Evolutionary conservation across 805 yeast species (phyloP), one percentile per base, ranked within the genome.

Genomic region (Wickerhamiella kazuoi): DNA sequence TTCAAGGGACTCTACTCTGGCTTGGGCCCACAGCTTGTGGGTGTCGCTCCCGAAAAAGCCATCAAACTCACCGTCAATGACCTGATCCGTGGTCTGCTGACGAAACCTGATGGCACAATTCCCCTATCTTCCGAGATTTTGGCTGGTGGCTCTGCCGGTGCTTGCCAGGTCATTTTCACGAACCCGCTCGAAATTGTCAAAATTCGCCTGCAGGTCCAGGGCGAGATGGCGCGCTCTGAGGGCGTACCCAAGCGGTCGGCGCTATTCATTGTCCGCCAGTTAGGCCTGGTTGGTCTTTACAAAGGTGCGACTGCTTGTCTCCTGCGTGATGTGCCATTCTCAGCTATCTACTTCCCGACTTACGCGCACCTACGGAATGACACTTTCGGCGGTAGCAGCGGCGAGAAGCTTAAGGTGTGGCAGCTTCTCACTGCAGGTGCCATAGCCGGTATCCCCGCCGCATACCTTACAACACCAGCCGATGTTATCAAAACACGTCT

Each of bases 31-130:
- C 97, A 90, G 61, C 65, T 87, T 52, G 74, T 90, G 36, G 98
- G 98, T 48, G 97, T 87, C 38, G 97, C 97, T 0, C 98, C 98
- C 2, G 98, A 87, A 59, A 87, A 87, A 65, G 97, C 97, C 34
- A 87, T 87, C 53, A 87, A 87, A 62, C 71, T 87, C 48, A 86
- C 97, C 0, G 93, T 87, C 30, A 87, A 87, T 60, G 98, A 87
- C 56, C 63, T 80, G 41, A 76, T 84, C 42, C 72, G 97, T 51
- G 75, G 76, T 21, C 66, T 72, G 40, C 75, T 87, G 45, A 68
- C 81, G n/a, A 62, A 68, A 35, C 51, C 62, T 19, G 62, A 67
- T 13, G 76, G 74, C 40, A 55, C 64, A 24, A 63, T 75, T 36
- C 57, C 72, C 2, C 47, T 70, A 47, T 56, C 61, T 21, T 69